A percentile compares a stretch with the other conserved stretches of the same genome.
phyloP scores from a whole-genome alignment of 2,329 filamentous ascomycete species.

The Orbilia javanica region DNA sequence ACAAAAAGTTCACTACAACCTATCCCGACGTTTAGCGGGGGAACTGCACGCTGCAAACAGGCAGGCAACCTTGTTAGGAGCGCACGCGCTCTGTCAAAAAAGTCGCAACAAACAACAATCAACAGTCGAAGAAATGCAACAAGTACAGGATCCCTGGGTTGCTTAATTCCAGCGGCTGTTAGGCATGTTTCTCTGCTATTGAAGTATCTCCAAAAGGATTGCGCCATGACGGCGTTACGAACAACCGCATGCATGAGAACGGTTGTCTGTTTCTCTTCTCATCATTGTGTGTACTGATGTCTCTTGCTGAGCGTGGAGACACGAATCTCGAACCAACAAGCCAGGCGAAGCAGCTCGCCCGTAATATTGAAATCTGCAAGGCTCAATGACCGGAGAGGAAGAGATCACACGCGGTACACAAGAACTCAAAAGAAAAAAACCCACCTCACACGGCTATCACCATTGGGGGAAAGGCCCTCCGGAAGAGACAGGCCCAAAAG shows the following conservation, averaged over 20 bases:
- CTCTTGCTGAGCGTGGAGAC: conserved; percentile 15
- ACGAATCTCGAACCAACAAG: conserved; percentile 35
- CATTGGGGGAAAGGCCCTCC: conserved; percentile 36
- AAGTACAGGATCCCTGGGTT: conserved; percentile 50
- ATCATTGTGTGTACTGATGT: conserved; percentile 24
- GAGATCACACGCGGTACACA: conserved; percentile 49
- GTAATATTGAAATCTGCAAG: conserved; percentile 49
- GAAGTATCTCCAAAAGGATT: conserved; percentile 28
- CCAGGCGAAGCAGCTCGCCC: conserved; percentile 40
- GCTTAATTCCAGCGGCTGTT: conserved; percentile 52
- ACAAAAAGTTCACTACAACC: conserved; percentile 21
- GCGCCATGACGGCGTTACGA: conserved; percentile 57
- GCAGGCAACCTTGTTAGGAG: conserved; percentile 34
- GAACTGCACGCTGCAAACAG: conserved; percentile 35
- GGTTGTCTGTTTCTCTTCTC: conserved; percentile 17
- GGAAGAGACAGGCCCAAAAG: conserved; percentile 20
- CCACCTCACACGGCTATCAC: conserved; percentile 35
- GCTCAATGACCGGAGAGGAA: conserved; percentile 47
- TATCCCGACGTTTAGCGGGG: conserved; percentile 50
- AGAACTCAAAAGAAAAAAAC: conserved; percentile 26
- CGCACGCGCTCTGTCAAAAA: conserved; percentile 44
- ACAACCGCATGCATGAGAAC: conserved; percentile 9
- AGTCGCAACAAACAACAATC: conserved; percentile 33
- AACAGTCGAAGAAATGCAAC: conserved; percentile 44
- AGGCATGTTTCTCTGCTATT: conserved; percentile 31